Evolutionary conservation across 768 basidiomycete genomes (phyloP), one percentile per base, ranked within the genome.

Genomic region (Kwoniella botswanensis): DNA sequence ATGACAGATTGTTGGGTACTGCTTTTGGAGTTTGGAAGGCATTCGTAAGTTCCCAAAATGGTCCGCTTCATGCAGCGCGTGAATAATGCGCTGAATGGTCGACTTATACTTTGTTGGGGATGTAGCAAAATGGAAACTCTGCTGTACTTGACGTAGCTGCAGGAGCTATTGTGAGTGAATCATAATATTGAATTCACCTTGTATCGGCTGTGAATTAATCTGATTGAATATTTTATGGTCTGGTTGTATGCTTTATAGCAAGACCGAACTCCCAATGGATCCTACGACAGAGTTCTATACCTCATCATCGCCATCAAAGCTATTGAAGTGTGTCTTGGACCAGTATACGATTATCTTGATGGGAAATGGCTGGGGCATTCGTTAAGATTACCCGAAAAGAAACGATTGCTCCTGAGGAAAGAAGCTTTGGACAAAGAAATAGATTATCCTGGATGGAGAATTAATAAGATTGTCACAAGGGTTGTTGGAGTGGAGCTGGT

Each of bases 21-120:
- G 81, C 81, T 1, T 79, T 76, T 52, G 81, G 81, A 0, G 72
- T 82, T 2, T 82, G 81, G 81, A 82, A 79, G 63, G 73, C 79
- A 13, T 82, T 82, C 65, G 74, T 73, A 43, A 68, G 76, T 74
- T 35, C 35, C 35, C 35, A 35, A 35, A 35, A 35, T 4, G 4
- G 4, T 26, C 4, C 26, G 35, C 35, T 35, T 35, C 7, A 35
- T 4, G 35, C 35, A 35, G 7, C 35, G 35, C 35, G 7, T 35
- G 35, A 35, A 35, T 9, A 35, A 35, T 35, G 42, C 11, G 56
- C 55, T 59, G 58, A 55, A n/a, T 6, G 13, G 46, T 50, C 17
- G 46, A 13, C 12, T 15, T 50, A 2, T 41, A 54, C 44, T 35
- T 35, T 4, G 35, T 35, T 35, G 35, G 17, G 46, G 5, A 46